Base-by-base conservation (phyloP, 176 grass and related monocot genomes). In the Rhipidocladum racemiflorum region DNA sequence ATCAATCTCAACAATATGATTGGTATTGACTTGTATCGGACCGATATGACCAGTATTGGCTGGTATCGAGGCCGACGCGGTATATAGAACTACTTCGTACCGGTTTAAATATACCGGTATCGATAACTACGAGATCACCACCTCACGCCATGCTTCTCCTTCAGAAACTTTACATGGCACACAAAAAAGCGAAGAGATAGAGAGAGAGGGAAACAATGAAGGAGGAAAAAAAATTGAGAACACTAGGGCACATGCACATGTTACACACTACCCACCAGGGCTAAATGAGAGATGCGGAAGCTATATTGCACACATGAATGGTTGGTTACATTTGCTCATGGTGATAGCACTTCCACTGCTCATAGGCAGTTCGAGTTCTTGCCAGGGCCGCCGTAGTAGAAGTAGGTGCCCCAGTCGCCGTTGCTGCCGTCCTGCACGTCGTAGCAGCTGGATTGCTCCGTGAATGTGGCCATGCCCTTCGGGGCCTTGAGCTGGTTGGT, bases 311-410 rank as follows among this genome's bases (percentile, higher is more conserved):
- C 67, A 42, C 80, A 42, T 83, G 56, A 72, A 61, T 34, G 75
- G 29, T 75, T 76, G 43, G 76, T 87, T 76, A 82, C 59, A 79
- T 56, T 34, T 56, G 43, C 10, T 78, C 43, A 80, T 28, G 24
- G 61, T 12, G n/a, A 9, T 2, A 16, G 81, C 35, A 34, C 60
- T 16, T 54, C 53, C 48, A 48, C 27, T 6, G 10, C 2, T 81
- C 89, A 96, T 23, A 76, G 88, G 66, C 93, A 96, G 59, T 92
- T 96, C 59, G 88, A 63, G 88, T 87, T 92, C 87, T 90, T 92
- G 51, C 93, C 93, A 4, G 90, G 88, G 66, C 93, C 93, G 0
- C 90, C 94, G 0, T 97, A 97, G 76, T 91, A 97, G 74, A 97
- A 97, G 48, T 97, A 94, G 44, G 74, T 91, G 76, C 94, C 94